phyloP scores from a whole-genome alignment of 176 grass and related monocot genomes.

The Chloris gayana region DNA sequence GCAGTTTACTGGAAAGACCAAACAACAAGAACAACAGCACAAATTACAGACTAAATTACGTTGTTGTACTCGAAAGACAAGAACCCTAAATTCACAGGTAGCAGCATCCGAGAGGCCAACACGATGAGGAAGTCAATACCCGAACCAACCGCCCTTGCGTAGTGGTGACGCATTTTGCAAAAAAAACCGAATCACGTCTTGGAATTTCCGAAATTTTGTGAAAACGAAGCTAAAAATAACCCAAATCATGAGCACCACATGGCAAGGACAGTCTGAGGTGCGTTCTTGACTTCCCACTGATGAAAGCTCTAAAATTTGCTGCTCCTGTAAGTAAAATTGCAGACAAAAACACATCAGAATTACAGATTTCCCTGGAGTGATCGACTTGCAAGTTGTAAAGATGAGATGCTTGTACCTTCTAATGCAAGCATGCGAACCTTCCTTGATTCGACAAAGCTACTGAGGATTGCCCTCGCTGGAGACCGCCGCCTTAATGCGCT shows the following conservation, averaged over 20 bases:
- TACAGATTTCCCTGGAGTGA: not conserved
- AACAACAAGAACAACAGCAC: conserved; percentile 35
- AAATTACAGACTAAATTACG: conserved; percentile 47
- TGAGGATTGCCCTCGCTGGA: conserved; percentile 61
- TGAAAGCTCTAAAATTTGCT: conserved; percentile 71
- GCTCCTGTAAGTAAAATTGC: conserved; percentile 35
- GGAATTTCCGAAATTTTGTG: conserved; percentile 18
- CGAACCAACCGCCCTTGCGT: conserved; percentile 97
- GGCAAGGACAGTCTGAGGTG: conserved; percentile 98
- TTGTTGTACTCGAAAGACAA: conserved; percentile 52
- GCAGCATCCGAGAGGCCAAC: conserved; percentile 51
- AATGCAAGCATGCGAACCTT: conserved; percentile 39
- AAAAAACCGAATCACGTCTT: conserved; percentile 20
- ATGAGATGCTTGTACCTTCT: conserved; percentile 35
- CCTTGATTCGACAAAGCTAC: conserved; percentile 39
- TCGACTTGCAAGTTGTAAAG: not conserved
- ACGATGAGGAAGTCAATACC: conserved; percentile 92
- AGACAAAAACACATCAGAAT: not conserved
- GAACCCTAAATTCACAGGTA: conserved; percentile 39
- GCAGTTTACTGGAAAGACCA: conserved; percentile 25
- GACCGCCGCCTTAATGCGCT: conserved; percentile 91
- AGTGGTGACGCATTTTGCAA: conserved; percentile 59
- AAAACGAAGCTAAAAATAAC: conserved; percentile 25
- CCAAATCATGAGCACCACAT: conserved; percentile 69
- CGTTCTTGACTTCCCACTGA: conserved; percentile 99